These are phyloP conservation scores for Maudiozyma pseudohumilis DNA, from an alignment of 805 yeast species.

Conservation along the genomic window DNA sequence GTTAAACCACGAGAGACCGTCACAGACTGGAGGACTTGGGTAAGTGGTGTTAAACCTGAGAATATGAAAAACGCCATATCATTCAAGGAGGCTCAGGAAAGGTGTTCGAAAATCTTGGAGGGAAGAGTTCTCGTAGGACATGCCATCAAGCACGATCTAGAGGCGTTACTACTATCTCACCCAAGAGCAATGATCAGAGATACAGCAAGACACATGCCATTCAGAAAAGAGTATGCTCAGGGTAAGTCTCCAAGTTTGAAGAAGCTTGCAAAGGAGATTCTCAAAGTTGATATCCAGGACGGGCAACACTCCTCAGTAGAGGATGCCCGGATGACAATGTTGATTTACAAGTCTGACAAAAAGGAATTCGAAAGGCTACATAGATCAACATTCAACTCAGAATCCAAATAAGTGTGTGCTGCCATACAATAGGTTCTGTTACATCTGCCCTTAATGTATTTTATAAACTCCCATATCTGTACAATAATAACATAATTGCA, in stretches of 20 bases:
- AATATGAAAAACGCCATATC: slow-evolving; percentile 60
- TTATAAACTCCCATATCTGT: too few relatives aligned
- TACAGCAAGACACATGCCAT: slow-evolving; percentile 55
- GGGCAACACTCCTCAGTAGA: slow-evolving; percentile 82
- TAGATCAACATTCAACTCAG: slow-evolving; percentile 6
- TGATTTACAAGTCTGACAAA: slow-evolving; percentile 55
- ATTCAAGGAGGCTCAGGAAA: slow-evolving; percentile 56
- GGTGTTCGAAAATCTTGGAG: slow-evolving; percentile 42
- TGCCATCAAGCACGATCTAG: slow-evolving; percentile 71
- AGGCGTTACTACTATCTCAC: slow-evolving; percentile 55
- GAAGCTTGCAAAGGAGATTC: slow-evolving; percentile 46
- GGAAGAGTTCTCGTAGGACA: slow-evolving; percentile 70
- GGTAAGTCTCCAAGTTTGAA: slow-evolving; percentile 71
- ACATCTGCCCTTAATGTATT: neutral
- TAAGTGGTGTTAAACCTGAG: slow-evolving; percentile 69
- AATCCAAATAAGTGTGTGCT: neutral
- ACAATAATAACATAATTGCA: too few relatives aligned
- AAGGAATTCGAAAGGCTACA: slow-evolving; percentile 46
- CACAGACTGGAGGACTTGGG: slow-evolving; percentile 89
- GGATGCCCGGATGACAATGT: slow-evolving; percentile 84
- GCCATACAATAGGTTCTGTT: neutral
- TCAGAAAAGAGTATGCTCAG: slow-evolving; percentile 41
- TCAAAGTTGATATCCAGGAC: slow-evolving; percentile 54
- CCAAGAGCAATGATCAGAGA: slow-evolving; percentile 59
- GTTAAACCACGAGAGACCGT: slow-evolving; percentile 70